These are phyloP conservation scores for Fragaria nilgerrensis DNA, from an alignment of 306 rosid species.

Conservation along the genomic window DNA sequence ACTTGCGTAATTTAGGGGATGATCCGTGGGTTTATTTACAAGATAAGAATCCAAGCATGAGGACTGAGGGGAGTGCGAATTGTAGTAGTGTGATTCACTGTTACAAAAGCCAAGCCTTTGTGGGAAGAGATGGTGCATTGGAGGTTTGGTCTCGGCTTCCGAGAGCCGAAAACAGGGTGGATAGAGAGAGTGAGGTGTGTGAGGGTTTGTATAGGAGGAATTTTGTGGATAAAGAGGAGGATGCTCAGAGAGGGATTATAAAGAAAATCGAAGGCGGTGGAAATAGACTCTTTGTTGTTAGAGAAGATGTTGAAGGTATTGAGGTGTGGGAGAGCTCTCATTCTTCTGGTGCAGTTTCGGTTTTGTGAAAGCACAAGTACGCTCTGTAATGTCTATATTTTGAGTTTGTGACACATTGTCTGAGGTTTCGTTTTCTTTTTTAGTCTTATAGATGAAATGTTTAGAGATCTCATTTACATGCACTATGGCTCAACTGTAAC, in stretches of 20 bases:
- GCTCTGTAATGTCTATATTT: neutral
- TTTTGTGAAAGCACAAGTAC: slow-evolving; percentile 13
- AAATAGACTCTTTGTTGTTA: slow-evolving; percentile 69
- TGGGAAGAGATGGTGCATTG: slow-evolving; percentile 67
- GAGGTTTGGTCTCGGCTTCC: slow-evolving; percentile 79
- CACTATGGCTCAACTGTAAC: neutral
- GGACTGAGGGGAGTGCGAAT: slow-evolving; percentile 26
- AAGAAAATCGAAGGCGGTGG: slow-evolving; percentile 84
- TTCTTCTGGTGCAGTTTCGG: slow-evolving; percentile 38
- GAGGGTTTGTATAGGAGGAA: slow-evolving; percentile 65
- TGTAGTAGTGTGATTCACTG: slow-evolving; percentile 43
- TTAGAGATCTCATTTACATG: neutral
- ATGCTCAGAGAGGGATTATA: slow-evolving; percentile 68
- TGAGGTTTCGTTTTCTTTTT: neutral
- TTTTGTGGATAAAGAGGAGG: slow-evolving; percentile 65
- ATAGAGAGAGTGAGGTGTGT: slow-evolving; percentile 25
- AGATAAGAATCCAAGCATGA: slow-evolving; percentile 72
- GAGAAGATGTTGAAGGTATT: slow-evolving; percentile 78
- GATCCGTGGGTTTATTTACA: slow-evolving; percentile 89
- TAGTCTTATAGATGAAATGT: neutral
- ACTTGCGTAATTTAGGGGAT: slow-evolving; percentile 59
- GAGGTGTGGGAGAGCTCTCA: slow-evolving; percentile 91
- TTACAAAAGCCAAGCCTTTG: slow-evolving; percentile 65
- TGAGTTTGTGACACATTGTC: neutral
- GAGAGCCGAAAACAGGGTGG: slow-evolving; percentile 23